A percentile compares a stretch with the other conserved stretches of the same genome.
These are phyloP conservation scores for Phytophthora kernoviae DNA, from an alignment of 352 stramenopile genomes.

Conservation along the genomic window DNA sequence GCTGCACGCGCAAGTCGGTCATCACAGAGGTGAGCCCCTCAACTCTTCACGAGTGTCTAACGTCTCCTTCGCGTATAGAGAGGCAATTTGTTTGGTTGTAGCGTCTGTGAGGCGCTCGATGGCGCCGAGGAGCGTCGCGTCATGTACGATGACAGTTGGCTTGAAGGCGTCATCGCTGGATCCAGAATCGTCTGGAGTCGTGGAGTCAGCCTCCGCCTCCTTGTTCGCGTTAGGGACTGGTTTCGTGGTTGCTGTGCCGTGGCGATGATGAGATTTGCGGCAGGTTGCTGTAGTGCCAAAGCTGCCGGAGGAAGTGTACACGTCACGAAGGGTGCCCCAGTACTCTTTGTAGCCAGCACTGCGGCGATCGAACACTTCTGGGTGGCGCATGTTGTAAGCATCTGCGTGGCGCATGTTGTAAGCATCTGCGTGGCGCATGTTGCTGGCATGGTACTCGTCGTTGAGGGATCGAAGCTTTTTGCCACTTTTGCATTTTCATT, in stretches of 20 bases:
- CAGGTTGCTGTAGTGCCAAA: constrained; percentile 8
- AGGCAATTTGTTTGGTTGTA: constrained; percentile 58
- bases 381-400: constrained; percentile 43
- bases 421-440: constrained; percentile 42
- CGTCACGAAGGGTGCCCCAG: constrained; percentile 68
- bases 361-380: constrained; percentile 45
- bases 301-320: constrained; percentile 50
- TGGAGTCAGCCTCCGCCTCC: constrained; percentile 50
- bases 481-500: constrained; percentile 70
- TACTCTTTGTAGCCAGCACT: constrained; percentile 74
- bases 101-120: constrained; percentile 68
- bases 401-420: constrained; percentile 43
- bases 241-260: constrained; percentile 5
- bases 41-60: constrained; percentile 34
- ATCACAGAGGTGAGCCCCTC: constrained; percentile 50
- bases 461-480: constrained; percentile 79
- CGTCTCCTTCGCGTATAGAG: constrained; percentile 38
- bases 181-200: constrained; percentile 57
- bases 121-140: constrained; percentile 58
- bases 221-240: constrained; percentile 25
- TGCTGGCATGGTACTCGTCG: constrained; percentile 73
- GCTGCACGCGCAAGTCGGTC: constrained; percentile 56
- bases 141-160: constrained; percentile 57
- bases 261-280: constrained; percentile 23
- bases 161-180: constrained; percentile 44